Conservation (phyloP, 495 filamentous ascomycete genomes). For the Penicillium antarcticum region DNA sequence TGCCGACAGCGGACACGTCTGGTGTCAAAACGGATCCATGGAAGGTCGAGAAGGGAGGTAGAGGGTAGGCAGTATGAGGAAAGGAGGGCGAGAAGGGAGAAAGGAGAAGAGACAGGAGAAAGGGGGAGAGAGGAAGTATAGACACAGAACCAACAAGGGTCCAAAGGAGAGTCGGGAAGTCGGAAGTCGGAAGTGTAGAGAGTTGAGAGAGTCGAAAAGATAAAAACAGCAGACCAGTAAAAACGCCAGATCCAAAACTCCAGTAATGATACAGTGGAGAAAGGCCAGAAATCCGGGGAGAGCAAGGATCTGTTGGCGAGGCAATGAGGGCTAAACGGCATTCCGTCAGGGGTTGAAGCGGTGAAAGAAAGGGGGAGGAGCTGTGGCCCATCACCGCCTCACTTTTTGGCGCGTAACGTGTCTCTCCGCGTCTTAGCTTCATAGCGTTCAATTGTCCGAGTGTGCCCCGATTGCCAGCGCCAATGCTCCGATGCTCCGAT, state of each 20-base stretch:
- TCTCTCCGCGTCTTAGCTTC: background rate
- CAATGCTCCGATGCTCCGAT: background rate
- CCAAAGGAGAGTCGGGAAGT: conserved; percentile 6
- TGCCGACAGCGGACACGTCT: background rate
- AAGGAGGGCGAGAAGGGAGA: background rate
- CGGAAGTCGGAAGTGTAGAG: background rate
- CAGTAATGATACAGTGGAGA: conserved; percentile 21
- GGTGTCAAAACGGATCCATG: conserved; percentile 1
- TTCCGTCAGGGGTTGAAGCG: conserved; percentile 14
- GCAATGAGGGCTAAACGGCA: conserved; percentile 5
- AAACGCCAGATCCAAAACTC: conserved; percentile 6
- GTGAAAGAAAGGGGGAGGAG: background rate
- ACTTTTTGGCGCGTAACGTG: conserved; percentile 19
- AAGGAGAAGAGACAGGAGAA: background rate
- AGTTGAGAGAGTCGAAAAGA: background rate
- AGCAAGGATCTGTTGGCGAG: conserved; percentile 13
- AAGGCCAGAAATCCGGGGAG: conserved; percentile 17
- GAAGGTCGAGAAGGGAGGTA: conserved; percentile 3
- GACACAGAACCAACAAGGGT: background rate
- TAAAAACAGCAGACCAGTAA: conserved; percentile 2
- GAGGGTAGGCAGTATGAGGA: background rate
- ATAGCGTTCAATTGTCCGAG: no score
- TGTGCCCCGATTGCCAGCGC: no score
- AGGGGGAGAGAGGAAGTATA: background rate
- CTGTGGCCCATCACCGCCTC: conserved; percentile 27